Percentiles rank a stretch among this genome's conserved stretches.
Evolutionary conservation across 495 filamentous ascomycete species (phyloP).

Genomic region (Aspergillus incahuasiensis): DNA sequence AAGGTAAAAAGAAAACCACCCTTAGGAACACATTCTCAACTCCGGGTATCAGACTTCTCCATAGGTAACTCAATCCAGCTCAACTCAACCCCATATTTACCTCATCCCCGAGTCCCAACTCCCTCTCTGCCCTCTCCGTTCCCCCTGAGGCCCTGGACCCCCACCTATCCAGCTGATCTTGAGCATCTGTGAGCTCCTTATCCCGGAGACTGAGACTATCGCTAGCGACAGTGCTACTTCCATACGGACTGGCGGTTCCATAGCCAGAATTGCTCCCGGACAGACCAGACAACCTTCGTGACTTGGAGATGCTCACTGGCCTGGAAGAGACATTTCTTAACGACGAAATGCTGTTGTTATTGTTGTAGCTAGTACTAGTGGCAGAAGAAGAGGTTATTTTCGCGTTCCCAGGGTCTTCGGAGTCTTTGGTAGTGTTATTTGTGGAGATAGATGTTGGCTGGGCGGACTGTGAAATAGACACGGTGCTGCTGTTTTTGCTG

Average conservation of each 20-base stretch:
- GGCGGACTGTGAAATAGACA: constrained; percentile 1
- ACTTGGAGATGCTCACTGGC: constrained; percentile 32
- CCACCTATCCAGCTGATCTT: constrained; percentile 44
- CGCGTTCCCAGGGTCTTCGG: constrained; percentile 19
- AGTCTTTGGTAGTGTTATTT: constrained; percentile 18
- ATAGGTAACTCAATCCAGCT: neutral
- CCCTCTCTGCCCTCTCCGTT: constrained; percentile 40
- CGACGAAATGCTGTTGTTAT: constrained; percentile 13
- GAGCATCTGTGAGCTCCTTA: constrained; percentile 48
- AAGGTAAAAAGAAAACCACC: neutral
- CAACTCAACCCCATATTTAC: constrained; percentile 52
- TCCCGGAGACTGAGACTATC: constrained; percentile 39
- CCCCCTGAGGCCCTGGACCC: constrained; percentile 35
- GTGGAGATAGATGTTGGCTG: constrained; percentile 18
- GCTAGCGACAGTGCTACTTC: constrained; percentile 33
- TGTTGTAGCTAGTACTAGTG: constrained; percentile 8
- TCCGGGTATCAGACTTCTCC: constrained; percentile 15
- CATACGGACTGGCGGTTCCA: constrained; percentile 29
- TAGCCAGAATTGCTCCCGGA: constrained; percentile 16
- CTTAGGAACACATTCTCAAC: neutral
- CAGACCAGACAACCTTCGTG: constrained; percentile 24
- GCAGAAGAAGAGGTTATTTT: constrained; percentile 17
- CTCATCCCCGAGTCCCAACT: constrained; percentile 49
- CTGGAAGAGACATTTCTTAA: constrained; percentile 22
- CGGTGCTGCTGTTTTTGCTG: constrained; percentile 20